phyloP scores from a whole-genome alignment of 768 basidiomycete species.

The Suillus discolor region DNA sequence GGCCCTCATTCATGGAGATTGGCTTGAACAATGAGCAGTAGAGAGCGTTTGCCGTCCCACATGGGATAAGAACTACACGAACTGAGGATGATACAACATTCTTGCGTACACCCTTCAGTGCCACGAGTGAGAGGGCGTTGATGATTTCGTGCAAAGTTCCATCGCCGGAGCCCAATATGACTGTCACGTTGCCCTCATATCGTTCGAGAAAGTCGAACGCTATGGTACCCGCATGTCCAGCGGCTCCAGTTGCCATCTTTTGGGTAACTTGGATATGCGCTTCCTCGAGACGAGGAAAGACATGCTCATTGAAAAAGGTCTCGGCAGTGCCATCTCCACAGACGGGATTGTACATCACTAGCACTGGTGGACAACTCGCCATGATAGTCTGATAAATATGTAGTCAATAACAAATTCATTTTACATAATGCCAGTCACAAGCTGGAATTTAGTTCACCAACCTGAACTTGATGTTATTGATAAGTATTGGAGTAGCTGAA shows the following conservation, averaged over 20 bases:
- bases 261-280: conserved; percentile 34
- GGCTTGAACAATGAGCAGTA: conserved; percentile 78
- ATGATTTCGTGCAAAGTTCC: conserved; percentile 92
- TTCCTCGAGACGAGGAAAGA: conserved; percentile 61
- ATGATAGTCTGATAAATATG: neutral
- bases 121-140: conserved; percentile 49
- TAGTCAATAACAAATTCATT: neutral
- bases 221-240: conserved; percentile 56
- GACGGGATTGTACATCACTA: conserved; percentile 77
- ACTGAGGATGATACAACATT: conserved; percentile 27
- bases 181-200: conserved; percentile 36
- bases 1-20: conserved; percentile 21
- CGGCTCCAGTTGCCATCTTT: conserved; percentile 51
- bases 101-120: conserved; percentile 22
- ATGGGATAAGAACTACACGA: conserved; percentile 61
- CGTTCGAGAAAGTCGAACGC: conserved; percentile 43
- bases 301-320: conserved; percentile 56
- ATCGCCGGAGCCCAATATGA: conserved; percentile 82
- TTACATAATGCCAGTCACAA: neutral
- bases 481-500: neutral
- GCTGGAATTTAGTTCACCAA: neutral
- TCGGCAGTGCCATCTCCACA: conserved; percentile 62
- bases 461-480: neutral
- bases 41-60: conserved; percentile 93
- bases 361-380: conserved; percentile 43